Base-by-base conservation (phyloP, 306 rosid genomes). In the Quercus aquifolioides region DNA sequence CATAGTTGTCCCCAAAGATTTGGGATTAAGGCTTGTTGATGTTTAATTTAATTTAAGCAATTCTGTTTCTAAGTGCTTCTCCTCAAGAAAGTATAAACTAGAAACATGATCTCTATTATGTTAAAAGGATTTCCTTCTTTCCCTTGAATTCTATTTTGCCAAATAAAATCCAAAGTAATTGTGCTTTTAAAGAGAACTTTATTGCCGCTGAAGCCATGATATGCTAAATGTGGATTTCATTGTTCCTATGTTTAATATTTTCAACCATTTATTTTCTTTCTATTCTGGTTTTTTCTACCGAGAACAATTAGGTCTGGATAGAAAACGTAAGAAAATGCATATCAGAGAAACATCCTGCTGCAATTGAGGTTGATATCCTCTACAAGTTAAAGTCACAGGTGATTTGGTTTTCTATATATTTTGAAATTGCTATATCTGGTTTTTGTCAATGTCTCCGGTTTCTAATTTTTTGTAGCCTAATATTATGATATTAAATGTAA, bases 361-460 rank as follows among this genome's bases (percentile, higher is more conserved):
- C 81, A 13, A 74, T 92, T 55, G 91, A 91, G 46, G 25, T 95
- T 78, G 90, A 89, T 82, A 74, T 41, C 82, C 89, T 95, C 73
- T 79, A 83, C 87, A 87, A 91, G 83, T 82, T 95, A 84, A 88
- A 88, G 75, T 81, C 83, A 23, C 90, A 92, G 99, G 99, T 95
- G 77, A 84, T 81, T 55, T 73, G 69, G 76, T 55, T 80, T 80
- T 52, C 74, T 54, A 51, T 46, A 59, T 76, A 49, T 56, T 81
- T 63, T 77, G 70, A 62, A 73, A 17, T 77, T 67, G 60, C 23
- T 70, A 5, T 75, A 31, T 69, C 76, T 33, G 73, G 65, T 74
- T 84, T 67, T 77, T 18, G 74, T 82, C 57, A 73, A 26, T 33
- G 18, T 74, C 25, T 52, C 20, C 56, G 30, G 54, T 74, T 56